Percentiles rank a stretch among this genome's conserved stretches.
These are phyloP conservation scores for Amanita subjunquillea DNA, from an alignment of 768 basidiomycete species.

Conservation along the genomic window DNA sequence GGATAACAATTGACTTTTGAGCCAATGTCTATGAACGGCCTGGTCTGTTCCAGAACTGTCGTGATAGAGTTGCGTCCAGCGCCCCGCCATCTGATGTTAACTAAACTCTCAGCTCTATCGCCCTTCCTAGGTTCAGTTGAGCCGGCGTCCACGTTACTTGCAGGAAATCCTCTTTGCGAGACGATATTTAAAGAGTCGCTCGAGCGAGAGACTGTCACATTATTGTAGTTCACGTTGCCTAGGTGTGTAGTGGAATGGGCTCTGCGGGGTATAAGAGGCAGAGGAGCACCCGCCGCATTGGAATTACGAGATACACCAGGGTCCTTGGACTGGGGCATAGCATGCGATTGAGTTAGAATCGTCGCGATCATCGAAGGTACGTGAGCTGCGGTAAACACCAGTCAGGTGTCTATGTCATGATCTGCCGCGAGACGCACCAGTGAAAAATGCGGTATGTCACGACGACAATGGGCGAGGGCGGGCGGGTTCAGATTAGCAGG, in stretches of 20 bases:
- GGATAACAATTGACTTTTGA: slow-evolving; percentile 7
- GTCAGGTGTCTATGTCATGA: background rate
- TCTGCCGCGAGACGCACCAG: background rate
- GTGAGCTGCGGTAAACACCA: background rate
- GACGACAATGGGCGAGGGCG: background rate
- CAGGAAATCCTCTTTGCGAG: slow-evolving; percentile 6
- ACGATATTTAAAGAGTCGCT: background rate
- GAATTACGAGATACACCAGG: slow-evolving; percentile 25
- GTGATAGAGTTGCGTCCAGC: too few species aligned
- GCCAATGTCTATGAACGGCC: background rate
- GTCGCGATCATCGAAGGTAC: slow-evolving; percentile 34
- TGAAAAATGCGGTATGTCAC: background rate
- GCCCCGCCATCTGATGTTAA: background rate
- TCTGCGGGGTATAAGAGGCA: slow-evolving; percentile 57
- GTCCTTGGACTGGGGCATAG: slow-evolving; percentile 25
- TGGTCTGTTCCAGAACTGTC: too few species aligned
- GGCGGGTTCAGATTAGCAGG: background rate
- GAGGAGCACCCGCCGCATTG: slow-evolving; percentile 47
- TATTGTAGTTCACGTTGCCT: background rate
- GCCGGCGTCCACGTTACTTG: slow-evolving; percentile 25
- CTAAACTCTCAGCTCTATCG: background rate
- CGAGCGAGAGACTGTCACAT: background rate
- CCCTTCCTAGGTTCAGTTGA: slow-evolving; percentile 16
- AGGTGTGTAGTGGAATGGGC: slow-evolving; percentile 13
- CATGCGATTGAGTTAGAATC: slow-evolving; percentile 22